A percentile compares a stretch with the other conserved stretches of the same genome.
These are phyloP conservation scores for Omphalotus guepiniiformis DNA, from an alignment of 768 basidiomycete genomes.

Conservation along the genomic window DNA sequence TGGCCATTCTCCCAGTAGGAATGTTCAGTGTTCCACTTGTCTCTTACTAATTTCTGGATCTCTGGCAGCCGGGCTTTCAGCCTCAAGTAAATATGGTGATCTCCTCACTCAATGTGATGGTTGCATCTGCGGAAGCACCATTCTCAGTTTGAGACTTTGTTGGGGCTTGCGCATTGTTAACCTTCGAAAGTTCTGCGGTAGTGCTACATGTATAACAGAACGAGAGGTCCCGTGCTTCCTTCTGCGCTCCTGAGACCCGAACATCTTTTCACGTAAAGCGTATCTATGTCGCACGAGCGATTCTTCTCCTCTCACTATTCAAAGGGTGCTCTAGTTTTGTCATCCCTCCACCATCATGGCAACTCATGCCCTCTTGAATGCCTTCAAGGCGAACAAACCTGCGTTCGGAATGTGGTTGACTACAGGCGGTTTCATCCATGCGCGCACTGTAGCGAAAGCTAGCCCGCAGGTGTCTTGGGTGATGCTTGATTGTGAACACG, in stretches of 20 bases:
- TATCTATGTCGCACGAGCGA: too few relatives aligned
- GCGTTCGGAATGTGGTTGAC: slow-evolving; percentile 70
- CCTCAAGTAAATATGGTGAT: slow-evolving; percentile 14
- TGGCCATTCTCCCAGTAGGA: slow-evolving; percentile 23
- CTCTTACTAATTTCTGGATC: not conserved
- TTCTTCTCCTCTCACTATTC: too few relatives aligned
- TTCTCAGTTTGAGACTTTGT: too few relatives aligned
- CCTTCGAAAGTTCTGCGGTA: too few relatives aligned
- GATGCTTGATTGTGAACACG: slow-evolving; percentile 66
- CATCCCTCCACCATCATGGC: too few relatives aligned
- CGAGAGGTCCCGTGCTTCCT: too few relatives aligned
- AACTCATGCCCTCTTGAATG: slow-evolving; percentile 47
- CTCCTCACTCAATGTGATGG: slow-evolving; percentile 17
- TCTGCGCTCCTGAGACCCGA: too few relatives aligned
- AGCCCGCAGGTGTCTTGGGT: slow-evolving; percentile 54
- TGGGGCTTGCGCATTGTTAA: too few relatives aligned
- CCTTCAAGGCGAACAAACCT: slow-evolving; percentile 51
- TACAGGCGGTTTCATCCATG: slow-evolving; percentile 52
- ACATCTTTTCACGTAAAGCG: too few relatives aligned
- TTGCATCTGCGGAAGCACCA: slow-evolving; percentile 23
- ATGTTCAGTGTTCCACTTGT: not conserved
- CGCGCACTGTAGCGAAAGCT: slow-evolving; percentile 54
- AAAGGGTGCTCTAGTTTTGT: too few relatives aligned
- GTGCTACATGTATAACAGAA: too few relatives aligned
- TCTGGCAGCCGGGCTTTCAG: slow-evolving; percentile 20